phyloP scores from a whole-genome alignment of 768 basidiomycete species.

The Termitomyces sp. region DNA sequence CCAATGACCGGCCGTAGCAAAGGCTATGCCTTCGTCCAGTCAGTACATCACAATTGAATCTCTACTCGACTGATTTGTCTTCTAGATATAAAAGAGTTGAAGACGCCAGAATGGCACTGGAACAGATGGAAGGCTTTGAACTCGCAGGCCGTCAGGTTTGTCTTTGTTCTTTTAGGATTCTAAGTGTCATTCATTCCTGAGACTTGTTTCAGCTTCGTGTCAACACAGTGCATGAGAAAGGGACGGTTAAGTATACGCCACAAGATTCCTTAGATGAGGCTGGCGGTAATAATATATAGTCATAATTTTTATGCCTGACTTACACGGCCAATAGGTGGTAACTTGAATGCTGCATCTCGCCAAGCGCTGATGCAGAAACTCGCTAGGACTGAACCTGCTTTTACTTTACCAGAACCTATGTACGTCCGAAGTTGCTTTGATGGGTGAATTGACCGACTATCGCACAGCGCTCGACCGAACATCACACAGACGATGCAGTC shows the following conservation, averaged over 20 bases:
- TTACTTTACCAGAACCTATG: slow-evolving; percentile 54
- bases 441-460: slow-evolving; percentile 12
- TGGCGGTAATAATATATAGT: slow-evolving; percentile 50
- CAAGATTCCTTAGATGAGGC: slow-evolving; percentile 85
- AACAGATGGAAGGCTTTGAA: slow-evolving; percentile 99
- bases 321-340: slow-evolving; percentile 60
- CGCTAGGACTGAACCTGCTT: slow-evolving; percentile 81
- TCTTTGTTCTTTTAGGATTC: slow-evolving; percentile 1
- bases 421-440: slow-evolving; percentile 28
- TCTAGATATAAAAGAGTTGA: slow-evolving; percentile 81
- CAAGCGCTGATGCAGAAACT: slow-evolving; percentile 99
- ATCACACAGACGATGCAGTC: slow-evolving; percentile 86
- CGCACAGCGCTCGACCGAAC: slow-evolving; percentile 60
- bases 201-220: slow-evolving; percentile 59
- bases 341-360: slow-evolving; percentile 96
- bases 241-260: slow-evolving; percentile 66
- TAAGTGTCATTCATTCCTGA: neutral
- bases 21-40: slow-evolving; percentile 98
- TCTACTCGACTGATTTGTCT: neutral
- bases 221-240: slow-evolving; percentile 91
- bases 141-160: slow-evolving; percentile 89
- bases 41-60: slow-evolving; percentile 20
- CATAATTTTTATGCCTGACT: neutral
- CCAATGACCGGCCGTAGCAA: slow-evolving; percentile 93
- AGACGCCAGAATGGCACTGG: slow-evolving; percentile 94